Base-by-base conservation (phyloP, 192 early-diverging fungal genomes). In the Haplosporangium gracile region DNA sequence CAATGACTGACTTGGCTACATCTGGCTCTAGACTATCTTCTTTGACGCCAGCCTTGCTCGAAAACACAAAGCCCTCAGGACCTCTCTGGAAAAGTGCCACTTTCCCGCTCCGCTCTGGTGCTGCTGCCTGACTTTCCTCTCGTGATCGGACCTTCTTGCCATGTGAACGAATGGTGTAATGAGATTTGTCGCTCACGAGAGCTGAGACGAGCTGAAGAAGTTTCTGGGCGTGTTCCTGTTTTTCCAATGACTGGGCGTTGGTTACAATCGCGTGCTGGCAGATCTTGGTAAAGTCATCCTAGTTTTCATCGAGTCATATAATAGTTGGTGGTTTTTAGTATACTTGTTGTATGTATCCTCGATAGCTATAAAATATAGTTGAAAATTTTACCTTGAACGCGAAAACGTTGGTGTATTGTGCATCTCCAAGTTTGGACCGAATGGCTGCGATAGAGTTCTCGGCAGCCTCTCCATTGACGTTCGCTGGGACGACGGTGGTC, bases 1-100 rank as follows among this genome's bases (percentile, higher is more conserved):
- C 75, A 13, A 88, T 11, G 43, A 77, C 55, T 11, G 72, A 70
- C 45, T 79, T 79, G 38, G 76, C 43, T 55, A 74, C 38, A 34
- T 71, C 80, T 15, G 40, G 60, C 20, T 83, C 76, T 45, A 68
- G n/a, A 9, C 70, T 42, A 5, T 85, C 80, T 24, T 81, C 78
- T 43, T 85, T 75, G 70, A 73, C 70, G 45, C 51, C 39, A 2
- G 72, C 82, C 24, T 68, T 81, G 72, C 89, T 88, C 1, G 88
- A 82, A 65, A 92, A 92, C 2, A 89, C 81, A 81, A 88, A 90
- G 38, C 91, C 91, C 74, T 92, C 91, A 1, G 75, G 13, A 1
- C 78, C 80, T 20, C 86, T 77, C 81, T 89, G 90, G 71, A 89
- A 92, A 49, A 92, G 76, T 4, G 91, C 89, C 16, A 81, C 72